A percentile compares a stretch with the other conserved stretches of the same genome.
Conservation (phyloP, 1,284 basidiomycete species). For the Caloboletus firmus region DNA sequence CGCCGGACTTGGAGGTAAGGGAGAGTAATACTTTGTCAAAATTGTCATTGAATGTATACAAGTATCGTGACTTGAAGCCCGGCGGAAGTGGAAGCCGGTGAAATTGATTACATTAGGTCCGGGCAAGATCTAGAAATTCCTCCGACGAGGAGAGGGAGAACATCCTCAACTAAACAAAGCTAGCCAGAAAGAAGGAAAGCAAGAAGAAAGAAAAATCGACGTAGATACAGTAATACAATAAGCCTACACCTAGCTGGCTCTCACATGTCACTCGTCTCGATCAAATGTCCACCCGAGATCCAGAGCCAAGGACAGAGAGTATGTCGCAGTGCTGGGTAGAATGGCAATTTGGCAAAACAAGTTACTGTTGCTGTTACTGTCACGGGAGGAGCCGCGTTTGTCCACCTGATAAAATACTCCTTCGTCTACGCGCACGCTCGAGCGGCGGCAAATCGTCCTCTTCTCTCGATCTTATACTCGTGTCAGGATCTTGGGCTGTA, state of each 20-base stretch:
- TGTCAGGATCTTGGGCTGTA: constrained; percentile 31
- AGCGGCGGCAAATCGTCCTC: constrained; percentile 56
- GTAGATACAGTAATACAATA: constrained; percentile 4
- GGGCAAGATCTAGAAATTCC: neutral
- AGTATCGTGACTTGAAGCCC: too few species aligned
- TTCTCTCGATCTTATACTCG: constrained; percentile 35
- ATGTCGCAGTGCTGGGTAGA: too few species aligned
- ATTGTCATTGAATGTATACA: too few species aligned
- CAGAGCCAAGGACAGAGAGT: too few species aligned
- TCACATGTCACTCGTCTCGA: too few species aligned
- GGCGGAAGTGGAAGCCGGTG: neutral
- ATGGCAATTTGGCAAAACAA: neutral
- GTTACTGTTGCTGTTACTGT: neutral
- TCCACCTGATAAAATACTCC: constrained; percentile 31
- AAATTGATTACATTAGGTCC: neutral
- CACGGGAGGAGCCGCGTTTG: constrained; percentile 27
- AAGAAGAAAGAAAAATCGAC: neutral
- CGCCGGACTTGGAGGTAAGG: too few species aligned
- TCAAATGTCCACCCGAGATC: neutral
- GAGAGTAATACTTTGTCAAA: too few species aligned
- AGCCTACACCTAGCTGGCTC: neutral
- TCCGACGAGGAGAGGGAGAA: neutral
- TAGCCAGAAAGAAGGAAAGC: neutral
- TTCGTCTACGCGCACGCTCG: constrained; percentile 50
- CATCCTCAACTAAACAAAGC: neutral